Conservation (phyloP, 108 stramenopile species). For the Cyclotella kingstonii region DNA sequence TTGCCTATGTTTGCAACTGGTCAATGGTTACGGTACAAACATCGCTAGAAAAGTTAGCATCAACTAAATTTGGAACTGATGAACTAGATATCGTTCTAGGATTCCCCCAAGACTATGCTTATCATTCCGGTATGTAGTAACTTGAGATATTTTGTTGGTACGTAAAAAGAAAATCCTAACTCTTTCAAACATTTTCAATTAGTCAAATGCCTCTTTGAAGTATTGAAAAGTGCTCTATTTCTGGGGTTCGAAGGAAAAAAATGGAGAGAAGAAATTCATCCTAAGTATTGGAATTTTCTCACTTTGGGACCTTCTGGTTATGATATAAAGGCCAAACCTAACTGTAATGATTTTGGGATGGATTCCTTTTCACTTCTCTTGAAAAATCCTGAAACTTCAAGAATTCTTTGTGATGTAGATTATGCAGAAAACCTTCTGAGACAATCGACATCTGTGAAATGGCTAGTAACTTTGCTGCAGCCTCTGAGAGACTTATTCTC, state of each 20-base stretch:
- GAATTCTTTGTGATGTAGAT: not conserved
- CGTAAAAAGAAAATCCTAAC: too few species aligned
- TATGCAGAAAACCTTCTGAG: slow-evolving; percentile 2
- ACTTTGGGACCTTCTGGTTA: slow-evolving; percentile 15
- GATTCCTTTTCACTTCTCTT: not conserved
- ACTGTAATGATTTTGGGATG: not conserved
- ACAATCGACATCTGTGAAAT: slow-evolving; percentile 1
- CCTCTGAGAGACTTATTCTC: too few species aligned
- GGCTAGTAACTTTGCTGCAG: not conserved
- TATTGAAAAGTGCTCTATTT: slow-evolving; percentile 3
- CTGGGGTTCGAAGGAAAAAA: slow-evolving; percentile 4
- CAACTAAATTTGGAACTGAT: not conserved
- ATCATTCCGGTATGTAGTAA: not conserved
- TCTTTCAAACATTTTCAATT: not conserved
- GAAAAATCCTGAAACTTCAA: not conserved
- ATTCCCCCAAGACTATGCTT: not conserved
- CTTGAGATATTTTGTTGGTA: not conserved
- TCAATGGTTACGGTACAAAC: not conserved
- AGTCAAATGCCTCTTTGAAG: slow-evolving; percentile 12
- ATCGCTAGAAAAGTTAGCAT: not conserved
- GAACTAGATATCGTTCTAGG: not conserved
- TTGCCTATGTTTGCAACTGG: slow-evolving; percentile 18
- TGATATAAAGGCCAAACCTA: slow-evolving; percentile 1
- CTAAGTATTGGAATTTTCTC: slow-evolving; percentile 24
- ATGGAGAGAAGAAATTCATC: slow-evolving; percentile 29